These are phyloP conservation scores for Daedaleopsis sinensis DNA, from an alignment of 768 basidiomycete species.

Conservation along the genomic window DNA sequence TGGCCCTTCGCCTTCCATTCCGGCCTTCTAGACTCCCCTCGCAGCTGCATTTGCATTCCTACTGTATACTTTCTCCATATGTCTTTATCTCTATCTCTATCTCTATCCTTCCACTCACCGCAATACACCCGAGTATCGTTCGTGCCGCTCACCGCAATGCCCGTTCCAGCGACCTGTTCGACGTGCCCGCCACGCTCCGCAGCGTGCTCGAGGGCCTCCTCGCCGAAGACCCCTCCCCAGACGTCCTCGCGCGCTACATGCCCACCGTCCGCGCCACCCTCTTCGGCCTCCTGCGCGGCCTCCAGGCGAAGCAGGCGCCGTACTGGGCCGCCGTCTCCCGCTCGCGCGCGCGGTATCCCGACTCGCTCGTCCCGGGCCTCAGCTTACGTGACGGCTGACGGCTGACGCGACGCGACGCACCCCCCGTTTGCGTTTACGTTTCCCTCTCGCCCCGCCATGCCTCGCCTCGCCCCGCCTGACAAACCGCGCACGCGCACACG, in stretches of 20 bases:
- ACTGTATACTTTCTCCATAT: neutral
- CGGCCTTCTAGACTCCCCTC: neutral
- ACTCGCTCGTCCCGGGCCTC: neutral
- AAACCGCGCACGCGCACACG: neutral
- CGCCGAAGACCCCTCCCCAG: conserved; percentile 42
- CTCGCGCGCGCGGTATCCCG: neutral
- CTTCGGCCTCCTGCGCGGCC: conserved; percentile 42
- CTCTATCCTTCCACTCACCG: neutral
- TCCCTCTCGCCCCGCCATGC: neutral
- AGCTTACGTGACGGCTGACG: neutral
- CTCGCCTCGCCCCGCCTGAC: neutral
- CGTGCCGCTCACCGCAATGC: conserved; percentile 3
- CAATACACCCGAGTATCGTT: neutral
- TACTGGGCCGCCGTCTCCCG: conserved; percentile 35
- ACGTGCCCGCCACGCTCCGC: conserved; percentile 43
- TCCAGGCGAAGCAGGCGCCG: conserved; percentile 45
- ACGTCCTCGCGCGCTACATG: conserved; percentile 39
- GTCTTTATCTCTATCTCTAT: conserved; percentile 1
- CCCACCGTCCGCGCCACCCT: conserved; percentile 41
- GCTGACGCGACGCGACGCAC: no score
- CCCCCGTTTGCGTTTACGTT: neutral
- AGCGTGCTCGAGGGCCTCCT: conserved; percentile 45
- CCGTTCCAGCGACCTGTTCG: conserved; percentile 40
- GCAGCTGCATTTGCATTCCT: neutral
- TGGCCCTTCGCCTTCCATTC: neutral